Evolutionary conservation across 208 protist genomes (phyloP), one percentile per base, ranked within the genome.

Genomic region (Trypanosoma brucei): DNA sequence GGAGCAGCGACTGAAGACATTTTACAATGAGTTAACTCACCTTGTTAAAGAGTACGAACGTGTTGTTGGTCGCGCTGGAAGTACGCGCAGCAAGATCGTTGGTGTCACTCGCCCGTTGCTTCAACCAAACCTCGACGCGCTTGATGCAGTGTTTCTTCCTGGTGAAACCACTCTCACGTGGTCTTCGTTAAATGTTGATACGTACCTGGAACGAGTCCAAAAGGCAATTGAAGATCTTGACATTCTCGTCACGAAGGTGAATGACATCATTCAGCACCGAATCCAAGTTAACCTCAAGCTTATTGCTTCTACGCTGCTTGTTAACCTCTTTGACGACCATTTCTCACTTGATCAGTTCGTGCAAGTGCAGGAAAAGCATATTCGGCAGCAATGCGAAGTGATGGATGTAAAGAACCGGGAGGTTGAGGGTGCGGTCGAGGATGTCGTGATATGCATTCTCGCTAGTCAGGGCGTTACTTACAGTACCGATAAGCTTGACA

Each of bases 121-220:
- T 60, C 82, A 94, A 68, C 91, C 88, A 31, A 92, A 94, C 46
- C 78, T 98, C 35, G 78, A 93, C 55, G 87, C 86, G 31, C 68
- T 99, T 33, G 92, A 98, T 63, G 81, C 86, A 37, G 82, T 92
- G 34, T 93, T 98, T 39, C 73, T 81, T 36, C 83, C 86, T 30
- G 90, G 93, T 53, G 93, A 97, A 56, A 94, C 93, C 22, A 94
- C 83, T 14, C 90, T 98, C 44, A 97, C 93, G 40, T 98, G 96
- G 95, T 94, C 84, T 5, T 98, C 96, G 22, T 97, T 98, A 93
- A 98, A 97, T 75, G 93, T 99, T 14, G 92, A 97, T 66, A 77
- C 81, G 13, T 99, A 96, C 81, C 72, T 98, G 9, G 71, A 88
- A 65, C 75, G 84, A 14, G 86, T 98, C 30, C 87, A 94, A 48